Evolutionary conservation across 2,329 filamentous ascomycete genomes (phyloP), one percentile per base, ranked within the genome.

Genomic region (Penicillium sp.): DNA sequence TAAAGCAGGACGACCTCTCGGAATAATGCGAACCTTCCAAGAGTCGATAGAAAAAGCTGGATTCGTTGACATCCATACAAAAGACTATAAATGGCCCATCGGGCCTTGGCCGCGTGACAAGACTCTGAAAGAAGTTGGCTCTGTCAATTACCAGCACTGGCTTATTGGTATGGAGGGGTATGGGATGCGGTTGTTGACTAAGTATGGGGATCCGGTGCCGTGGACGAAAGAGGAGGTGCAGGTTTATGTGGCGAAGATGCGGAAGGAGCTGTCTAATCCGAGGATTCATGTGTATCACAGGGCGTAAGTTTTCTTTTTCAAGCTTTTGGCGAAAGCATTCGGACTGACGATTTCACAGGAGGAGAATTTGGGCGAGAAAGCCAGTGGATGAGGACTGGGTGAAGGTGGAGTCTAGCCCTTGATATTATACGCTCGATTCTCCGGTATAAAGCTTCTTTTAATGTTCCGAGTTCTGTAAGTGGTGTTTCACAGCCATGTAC

Each of bases 331-430:
- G 5, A 19, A n/a, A n/a, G 38, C 5, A 42, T 19, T 22, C 19
- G 38, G n/a, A 19, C n/a, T 42, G 22, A 42, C 7, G 3, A 19
- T 22, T 8, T 42, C n/a, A n/a, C 10, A 42, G 38, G 38, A 42
- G 38, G 38, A 42, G 38, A 42, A 42, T 42, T 42, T 42, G 38
- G 38, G 38, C 38, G 19, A 42, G 38, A 42, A 42, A 42, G 38
- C n/a, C 38, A 1, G 9, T 19, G 38, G 38, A 42, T 19, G 17
- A 42, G 6, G 38, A 42, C 7, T 19, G 38, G 38, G 38, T 42
- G 17, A 42, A 42, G 5, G n/a, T 42, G 17, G 38, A 42, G 17
- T 19, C n/a, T 42, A 42, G 17, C 38, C 38, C 38, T 42, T 42
- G n/a, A 42, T n/a, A 42, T 10, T 10, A 8, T n/a, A 33, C 3